Evolutionary conservation across 768 basidiomycete species (phyloP).

Genomic region (Boletus insuetus): DNA sequence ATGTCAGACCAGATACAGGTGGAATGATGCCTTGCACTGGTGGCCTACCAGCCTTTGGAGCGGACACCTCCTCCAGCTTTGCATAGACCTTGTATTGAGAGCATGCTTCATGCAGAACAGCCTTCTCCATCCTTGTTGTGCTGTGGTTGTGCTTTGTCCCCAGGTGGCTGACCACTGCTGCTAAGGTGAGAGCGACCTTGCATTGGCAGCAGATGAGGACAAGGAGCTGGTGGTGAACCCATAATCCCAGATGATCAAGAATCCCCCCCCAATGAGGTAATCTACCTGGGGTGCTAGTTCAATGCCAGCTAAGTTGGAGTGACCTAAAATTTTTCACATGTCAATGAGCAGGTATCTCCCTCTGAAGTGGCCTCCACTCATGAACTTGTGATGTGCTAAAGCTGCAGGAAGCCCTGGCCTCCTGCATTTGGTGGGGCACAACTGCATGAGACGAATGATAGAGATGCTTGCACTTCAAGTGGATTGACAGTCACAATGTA

Average conservation of each 20-base stretch:
- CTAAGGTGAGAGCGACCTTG: neutral
- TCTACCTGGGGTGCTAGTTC: neutral
- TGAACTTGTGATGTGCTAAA: neutral
- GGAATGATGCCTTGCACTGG: neutral
- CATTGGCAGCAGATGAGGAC: neutral
- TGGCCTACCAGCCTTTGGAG: neutral
- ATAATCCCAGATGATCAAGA: conserved; percentile 1
- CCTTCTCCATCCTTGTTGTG: neutral
- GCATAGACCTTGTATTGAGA: neutral
- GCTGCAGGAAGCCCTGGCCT: neutral
- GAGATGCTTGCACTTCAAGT: neutral
- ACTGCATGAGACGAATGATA: neutral
- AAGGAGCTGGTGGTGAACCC: neutral
- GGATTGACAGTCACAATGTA: neutral
- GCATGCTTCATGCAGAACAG: neutral
- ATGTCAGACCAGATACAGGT: too few relatives aligned
- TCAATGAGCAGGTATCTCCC: neutral
- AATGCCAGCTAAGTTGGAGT: neutral
- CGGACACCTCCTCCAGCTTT: neutral
- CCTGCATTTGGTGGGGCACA: neutral
- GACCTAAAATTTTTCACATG: neutral
- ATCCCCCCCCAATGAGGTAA: neutral
- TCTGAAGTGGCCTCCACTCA: neutral
- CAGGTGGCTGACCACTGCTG: neutral
- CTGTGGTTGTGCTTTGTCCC: neutral